Conservation (phyloP, 129 eudicot species). For the Helianthus annuus region HanXRQr2.0-SUNRISE NC_035437.2:174970286-174970785, state of each 20-base stretch:
- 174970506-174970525: constrained; percentile 16
- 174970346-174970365: constrained; percentile 27
- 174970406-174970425: constrained; percentile 19
- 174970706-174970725: too few species aligned
- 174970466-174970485: constrained; percentile 15
- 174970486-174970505: background rate
- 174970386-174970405: constrained; percentile 9
- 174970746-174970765: too few species aligned
- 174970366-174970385: background rate
- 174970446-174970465: constrained; percentile 25
- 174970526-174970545: background rate
- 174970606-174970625: constrained; percentile 1
- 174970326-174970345: constrained; percentile 31
- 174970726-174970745: too few species aligned
- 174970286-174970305: constrained; percentile 34
- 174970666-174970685: background rate
- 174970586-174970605: background rate
- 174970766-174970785: too few species aligned
- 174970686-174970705: background rate
- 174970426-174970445: too few species aligned
- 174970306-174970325: constrained; percentile 19
- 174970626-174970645: background rate
- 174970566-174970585: background rate
- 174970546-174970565: background rate
- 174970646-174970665: background rate